Conservation (phyloP, 176 grass and related monocot genomes). For the Juncus inflexus region DNA sequence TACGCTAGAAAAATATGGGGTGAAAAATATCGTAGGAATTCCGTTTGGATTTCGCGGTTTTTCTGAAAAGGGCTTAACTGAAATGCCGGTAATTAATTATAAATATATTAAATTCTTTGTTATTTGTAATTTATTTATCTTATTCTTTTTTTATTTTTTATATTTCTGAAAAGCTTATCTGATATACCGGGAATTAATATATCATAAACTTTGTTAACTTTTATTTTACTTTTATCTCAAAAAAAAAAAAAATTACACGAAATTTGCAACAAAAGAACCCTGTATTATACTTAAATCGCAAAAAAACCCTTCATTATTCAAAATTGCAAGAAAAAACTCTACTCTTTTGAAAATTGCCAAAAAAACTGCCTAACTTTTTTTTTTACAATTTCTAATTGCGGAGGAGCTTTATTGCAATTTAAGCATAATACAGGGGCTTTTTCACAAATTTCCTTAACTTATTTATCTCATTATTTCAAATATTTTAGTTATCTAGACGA, state of each 20-base stretch:
- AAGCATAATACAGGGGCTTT: too few species aligned
- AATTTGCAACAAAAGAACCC: too few species aligned
- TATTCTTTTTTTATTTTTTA: slow-evolving; percentile 4
- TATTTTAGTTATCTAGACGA: slow-evolving; percentile 65
- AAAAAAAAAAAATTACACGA: too few species aligned
- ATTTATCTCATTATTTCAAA: too few species aligned
- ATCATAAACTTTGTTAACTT: slow-evolving; percentile 11
- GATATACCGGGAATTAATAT: neutral
- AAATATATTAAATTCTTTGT: slow-evolving; percentile 2
- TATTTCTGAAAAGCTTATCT: neutral
- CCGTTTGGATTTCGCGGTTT: slow-evolving; percentile 90
- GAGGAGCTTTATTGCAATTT: too few species aligned
- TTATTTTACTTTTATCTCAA: neutral
- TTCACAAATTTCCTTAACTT: too few species aligned
- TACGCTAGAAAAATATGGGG: slow-evolving; percentile 94
- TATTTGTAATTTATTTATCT: slow-evolving; percentile 10
- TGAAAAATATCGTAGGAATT: slow-evolving; percentile 95
- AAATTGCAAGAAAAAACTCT: too few species aligned
- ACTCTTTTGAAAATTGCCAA: too few species aligned
- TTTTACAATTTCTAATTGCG: too few species aligned
- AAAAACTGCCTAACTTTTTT: too few species aligned
- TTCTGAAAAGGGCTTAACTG: slow-evolving; percentile 62
- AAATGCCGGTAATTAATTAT: slow-evolving; percentile 53
- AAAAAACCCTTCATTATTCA: too few species aligned
- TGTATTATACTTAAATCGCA: too few species aligned